Evolutionary conservation across 257 asterid genomes (phyloP).

Genomic region (Mitragyna speciosa): DNA sequence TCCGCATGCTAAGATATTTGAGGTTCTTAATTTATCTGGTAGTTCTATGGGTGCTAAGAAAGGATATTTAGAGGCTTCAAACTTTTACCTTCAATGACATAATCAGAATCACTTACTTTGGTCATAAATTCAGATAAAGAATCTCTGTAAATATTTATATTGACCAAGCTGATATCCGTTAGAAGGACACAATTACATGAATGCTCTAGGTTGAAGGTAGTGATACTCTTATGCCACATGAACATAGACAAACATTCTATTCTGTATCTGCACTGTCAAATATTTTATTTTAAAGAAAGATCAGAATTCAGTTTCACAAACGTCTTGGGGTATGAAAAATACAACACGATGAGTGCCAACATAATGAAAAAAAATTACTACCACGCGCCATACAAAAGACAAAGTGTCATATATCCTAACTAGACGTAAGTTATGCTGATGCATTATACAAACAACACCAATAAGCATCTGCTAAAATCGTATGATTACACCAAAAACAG

Average conservation of each 20-base stretch:
- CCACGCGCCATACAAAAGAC: neutral
- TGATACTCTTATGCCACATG: neutral
- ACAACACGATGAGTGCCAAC: too few relatives aligned
- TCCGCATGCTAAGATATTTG: neutral
- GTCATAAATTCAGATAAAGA: neutral
- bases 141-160: neutral
- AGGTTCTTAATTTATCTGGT: neutral
- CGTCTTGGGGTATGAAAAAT: neutral
- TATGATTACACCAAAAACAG: neutral
- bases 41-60: neutral
- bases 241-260: neutral
- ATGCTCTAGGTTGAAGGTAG: too few relatives aligned
- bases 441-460: conserved; percentile 36
- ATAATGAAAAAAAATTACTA: neutral
- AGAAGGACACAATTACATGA: neutral
- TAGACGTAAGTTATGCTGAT: conserved; percentile 72
- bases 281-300: neutral
- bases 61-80: neutral
- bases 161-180: neutral
- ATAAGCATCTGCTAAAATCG: neutral
- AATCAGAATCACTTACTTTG: neutral
- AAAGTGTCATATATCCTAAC: neutral
- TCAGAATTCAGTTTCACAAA: neutral
- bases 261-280: neutral
- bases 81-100: neutral